These are phyloP conservation scores for Saitozyma podzolica DNA, from an alignment of 768 basidiomycete species.

Conservation along the genomic window DNA sequence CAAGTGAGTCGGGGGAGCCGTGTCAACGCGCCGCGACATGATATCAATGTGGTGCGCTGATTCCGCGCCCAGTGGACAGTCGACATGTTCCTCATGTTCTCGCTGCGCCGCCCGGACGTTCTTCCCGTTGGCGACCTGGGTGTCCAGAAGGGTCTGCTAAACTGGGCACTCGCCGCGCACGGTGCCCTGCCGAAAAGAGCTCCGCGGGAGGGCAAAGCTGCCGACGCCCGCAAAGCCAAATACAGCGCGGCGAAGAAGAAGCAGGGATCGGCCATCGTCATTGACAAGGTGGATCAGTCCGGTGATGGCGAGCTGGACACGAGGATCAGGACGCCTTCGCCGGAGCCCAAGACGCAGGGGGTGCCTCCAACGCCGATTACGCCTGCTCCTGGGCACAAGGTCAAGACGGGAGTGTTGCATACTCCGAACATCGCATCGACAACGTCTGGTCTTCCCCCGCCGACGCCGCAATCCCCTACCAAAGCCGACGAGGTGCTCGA, in stretches of 20 bases:
- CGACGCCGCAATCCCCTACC: slow-evolving; percentile 19
- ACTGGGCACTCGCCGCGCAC: slow-evolving; percentile 49
- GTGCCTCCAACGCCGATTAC: slow-evolving; percentile 30
- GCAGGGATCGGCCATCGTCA: not conserved
- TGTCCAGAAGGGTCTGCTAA: slow-evolving; percentile 62
- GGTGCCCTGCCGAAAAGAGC: slow-evolving; percentile 22
- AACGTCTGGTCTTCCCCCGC: slow-evolving; percentile 5
- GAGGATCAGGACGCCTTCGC: slow-evolving; percentile 8
- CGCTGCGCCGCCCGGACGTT: slow-evolving; percentile 77
- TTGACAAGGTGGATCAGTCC: slow-evolving; percentile 16
- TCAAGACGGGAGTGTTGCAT: slow-evolving; percentile 17
- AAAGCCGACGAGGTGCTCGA: slow-evolving; percentile 15
- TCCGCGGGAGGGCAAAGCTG: slow-evolving; percentile 9
- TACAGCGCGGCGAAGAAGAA: slow-evolving; percentile 7
- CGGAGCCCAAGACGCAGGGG: not conserved
- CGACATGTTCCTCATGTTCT: slow-evolving; percentile 93
- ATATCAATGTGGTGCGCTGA: not conserved
- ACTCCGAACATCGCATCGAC: slow-evolving; percentile 9
- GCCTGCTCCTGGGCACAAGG: slow-evolving; percentile 2
- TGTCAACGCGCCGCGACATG: not conserved
- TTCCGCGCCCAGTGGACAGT: slow-evolving; percentile 55
- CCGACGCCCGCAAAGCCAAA: slow-evolving; percentile 11
- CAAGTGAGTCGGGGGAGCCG: slow-evolving; percentile 37
- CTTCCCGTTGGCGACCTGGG: slow-evolving; percentile 76
- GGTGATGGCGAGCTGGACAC: slow-evolving; percentile 30